phyloP scores from a whole-genome alignment of 352 stramenopile genomes.

The Aphanomyces stellatus region DNA sequence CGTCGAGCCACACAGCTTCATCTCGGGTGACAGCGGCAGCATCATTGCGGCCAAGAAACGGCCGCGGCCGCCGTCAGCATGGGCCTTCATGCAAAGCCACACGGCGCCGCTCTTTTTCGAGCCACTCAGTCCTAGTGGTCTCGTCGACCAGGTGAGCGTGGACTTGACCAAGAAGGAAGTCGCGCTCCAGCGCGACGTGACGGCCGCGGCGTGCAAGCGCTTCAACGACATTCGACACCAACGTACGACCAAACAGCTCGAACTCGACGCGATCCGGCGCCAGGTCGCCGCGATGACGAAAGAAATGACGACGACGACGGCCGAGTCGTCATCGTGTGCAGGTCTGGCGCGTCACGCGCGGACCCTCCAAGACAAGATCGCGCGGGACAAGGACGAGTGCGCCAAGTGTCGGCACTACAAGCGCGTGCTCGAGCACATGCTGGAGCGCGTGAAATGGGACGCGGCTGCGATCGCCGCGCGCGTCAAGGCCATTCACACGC shows the following conservation, averaged over 20 bases:
- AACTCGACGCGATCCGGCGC: constrained; percentile 31
- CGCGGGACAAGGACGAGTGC: constrained; percentile 33
- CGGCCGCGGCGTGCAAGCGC: constrained; percentile 34
- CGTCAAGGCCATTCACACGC: constrained; percentile 27
- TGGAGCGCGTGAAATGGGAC: constrained; percentile 28
- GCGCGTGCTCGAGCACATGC: constrained; percentile 39
- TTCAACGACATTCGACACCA: constrained; percentile 34
- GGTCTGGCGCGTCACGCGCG: neutral
- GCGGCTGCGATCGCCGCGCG: constrained; percentile 30
- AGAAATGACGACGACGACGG: neutral
- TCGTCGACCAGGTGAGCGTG: neutral
- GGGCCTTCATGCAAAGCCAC: constrained; percentile 4
- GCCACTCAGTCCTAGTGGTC: neutral
- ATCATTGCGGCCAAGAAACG: neutral
- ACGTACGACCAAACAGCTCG: constrained; percentile 28
- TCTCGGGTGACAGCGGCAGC: neutral
- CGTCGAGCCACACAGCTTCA: no score
- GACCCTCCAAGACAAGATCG: neutral
- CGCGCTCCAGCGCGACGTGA: constrained; percentile 39
- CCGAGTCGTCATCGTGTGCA: constrained; percentile 5
- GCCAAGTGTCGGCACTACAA: constrained; percentile 43
- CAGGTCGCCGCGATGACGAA: constrained; percentile 28
- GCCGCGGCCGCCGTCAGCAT: neutral
- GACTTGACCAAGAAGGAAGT: constrained; percentile 36
- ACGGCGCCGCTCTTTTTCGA: neutral